Conservation (phyloP, 2,329 filamentous ascomycete genomes). For the Neofusicoccum cordaticola region DNA sequence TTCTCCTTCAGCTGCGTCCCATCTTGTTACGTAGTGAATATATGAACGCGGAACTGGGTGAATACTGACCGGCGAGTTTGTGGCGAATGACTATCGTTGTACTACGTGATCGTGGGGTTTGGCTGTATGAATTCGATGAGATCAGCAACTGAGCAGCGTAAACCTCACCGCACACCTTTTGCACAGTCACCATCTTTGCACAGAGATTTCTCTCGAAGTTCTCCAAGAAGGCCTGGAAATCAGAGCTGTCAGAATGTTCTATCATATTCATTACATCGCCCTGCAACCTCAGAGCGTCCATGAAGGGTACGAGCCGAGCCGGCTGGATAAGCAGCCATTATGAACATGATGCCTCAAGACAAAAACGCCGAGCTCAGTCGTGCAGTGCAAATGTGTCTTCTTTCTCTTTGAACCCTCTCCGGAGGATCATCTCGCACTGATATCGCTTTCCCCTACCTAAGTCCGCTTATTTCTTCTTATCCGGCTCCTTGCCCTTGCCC, state of each 20-base stretch:
- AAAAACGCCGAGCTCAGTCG: neutral
- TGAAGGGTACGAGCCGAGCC: neutral
- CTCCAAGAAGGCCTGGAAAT: neutral
- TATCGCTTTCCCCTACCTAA: neutral
- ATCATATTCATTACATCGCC: constrained; percentile 2
- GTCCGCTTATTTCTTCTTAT: constrained; percentile 53
- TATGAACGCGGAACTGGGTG: too few relatives aligned
- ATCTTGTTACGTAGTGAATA: too few relatives aligned
- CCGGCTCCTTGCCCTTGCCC: constrained; percentile 53
- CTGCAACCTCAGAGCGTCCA: neutral
- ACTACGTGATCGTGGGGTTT: neutral
- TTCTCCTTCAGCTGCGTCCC: too few relatives aligned
- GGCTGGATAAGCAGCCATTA: neutral
- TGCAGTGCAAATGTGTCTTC: neutral
- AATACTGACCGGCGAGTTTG: too few relatives aligned
- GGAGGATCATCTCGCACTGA: neutral
- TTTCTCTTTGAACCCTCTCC: neutral
- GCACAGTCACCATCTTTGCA: too few relatives aligned
- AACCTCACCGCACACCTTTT: too few relatives aligned
- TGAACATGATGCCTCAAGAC: neutral
- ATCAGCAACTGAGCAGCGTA: too few relatives aligned
- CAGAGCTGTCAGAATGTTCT: constrained; percentile 11
- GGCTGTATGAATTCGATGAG: too few relatives aligned
- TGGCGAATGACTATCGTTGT: too few relatives aligned
- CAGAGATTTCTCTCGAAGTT: too few relatives aligned